Base-by-base conservation (phyloP, 768 basidiomycete species). In the Chlorophyllum brunneum region DNA sequence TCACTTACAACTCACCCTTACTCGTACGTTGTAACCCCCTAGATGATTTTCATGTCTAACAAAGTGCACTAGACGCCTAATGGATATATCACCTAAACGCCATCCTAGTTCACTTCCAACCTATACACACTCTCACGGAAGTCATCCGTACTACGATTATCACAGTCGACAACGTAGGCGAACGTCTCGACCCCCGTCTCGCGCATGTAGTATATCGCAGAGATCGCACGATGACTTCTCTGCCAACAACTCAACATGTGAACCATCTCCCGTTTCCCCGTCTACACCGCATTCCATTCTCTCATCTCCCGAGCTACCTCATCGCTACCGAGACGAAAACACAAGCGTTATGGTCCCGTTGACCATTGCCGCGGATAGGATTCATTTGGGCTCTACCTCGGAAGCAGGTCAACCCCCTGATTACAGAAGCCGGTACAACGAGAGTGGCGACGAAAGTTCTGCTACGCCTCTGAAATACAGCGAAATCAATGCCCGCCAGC, bases 221-320 rank as follows among this genome's bases (percentile, higher is more conserved):
- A 52, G 56, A 23, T 71, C 72, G 22, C 37, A 53, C 8, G 51
- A 53, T 39, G 71, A 75, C 60, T 59, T 66, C 54, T 69, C 72
- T 4, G 71, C 72, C 54, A 75, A 74, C 44, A 68, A 70, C 57
- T 80, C 81, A 1, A 74, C 71, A 1, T 75, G 77, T 22, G 75
- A 73, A 44, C 67, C 75, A 3, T 83, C 81, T 9, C 80, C 82
- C 4, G 67, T 78, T 15, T 79, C 79, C 9, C 81, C 82, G 8
- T 69, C 70, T 2, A 82, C 81, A 8, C 80, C 82, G 33, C 77
- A 71, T 45, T 81, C 79, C 15, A 64, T 66, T 18, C 56, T 61
- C 26, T 70, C 71, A 20, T 57, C 56, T 11, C 47, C 46, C 5
- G 47, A 43, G 9, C 5, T 46, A 29, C 39, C 51, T 11, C 34